These are phyloP conservation scores for Xylaria sp. DNA, from an alignment of 2,329 filamentous ascomycete genomes.

Conservation along the genomic window DNA sequence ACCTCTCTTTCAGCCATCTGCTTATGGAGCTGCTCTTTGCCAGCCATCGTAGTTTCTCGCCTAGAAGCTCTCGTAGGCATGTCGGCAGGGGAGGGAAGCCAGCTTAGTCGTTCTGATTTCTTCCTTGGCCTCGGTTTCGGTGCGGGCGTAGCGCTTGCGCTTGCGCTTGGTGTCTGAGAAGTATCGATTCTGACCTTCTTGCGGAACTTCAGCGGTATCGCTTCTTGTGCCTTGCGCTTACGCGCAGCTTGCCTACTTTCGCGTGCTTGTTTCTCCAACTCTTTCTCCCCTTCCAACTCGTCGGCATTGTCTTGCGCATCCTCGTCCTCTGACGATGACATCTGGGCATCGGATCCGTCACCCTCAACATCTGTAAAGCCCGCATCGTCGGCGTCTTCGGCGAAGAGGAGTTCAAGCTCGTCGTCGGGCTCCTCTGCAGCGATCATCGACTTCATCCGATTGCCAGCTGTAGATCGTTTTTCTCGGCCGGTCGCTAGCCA, in stretches of 20 bases:
- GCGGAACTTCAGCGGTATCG: conserved; percentile 73
- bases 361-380: conserved; percentile 76
- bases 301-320: conserved; percentile 76
- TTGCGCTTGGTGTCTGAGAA: conserved; percentile 49
- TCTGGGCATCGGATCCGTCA: conserved; percentile 78
- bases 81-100: conserved; percentile 65
- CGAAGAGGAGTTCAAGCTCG: conserved; percentile 79
- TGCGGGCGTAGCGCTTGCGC: conserved; percentile 48
- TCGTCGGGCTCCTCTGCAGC: conserved; percentile 76
- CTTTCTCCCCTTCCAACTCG: conserved; percentile 86
- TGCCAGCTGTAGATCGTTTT: conserved; percentile 84
- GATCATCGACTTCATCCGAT: conserved; percentile 81
- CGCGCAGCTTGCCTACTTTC: conserved; percentile 72
- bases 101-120: conserved; percentile 68
- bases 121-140: conserved; percentile 64
- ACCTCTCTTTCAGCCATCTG: conserved; percentile 79
- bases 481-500: conserved; percentile 78
- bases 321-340: conserved; percentile 86
- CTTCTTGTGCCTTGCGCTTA: conserved; percentile 84
- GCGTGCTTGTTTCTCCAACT: conserved; percentile 80
- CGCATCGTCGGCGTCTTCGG: conserved; percentile 74
- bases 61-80: conserved; percentile 68
- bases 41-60: conserved; percentile 66
- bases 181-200: conserved; percentile 78
- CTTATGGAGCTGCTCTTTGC: conserved; percentile 71